Evolutionary conservation across 2,329 filamentous ascomycete genomes (phyloP).

Genomic region (Fusarium armeniacum): DNA sequence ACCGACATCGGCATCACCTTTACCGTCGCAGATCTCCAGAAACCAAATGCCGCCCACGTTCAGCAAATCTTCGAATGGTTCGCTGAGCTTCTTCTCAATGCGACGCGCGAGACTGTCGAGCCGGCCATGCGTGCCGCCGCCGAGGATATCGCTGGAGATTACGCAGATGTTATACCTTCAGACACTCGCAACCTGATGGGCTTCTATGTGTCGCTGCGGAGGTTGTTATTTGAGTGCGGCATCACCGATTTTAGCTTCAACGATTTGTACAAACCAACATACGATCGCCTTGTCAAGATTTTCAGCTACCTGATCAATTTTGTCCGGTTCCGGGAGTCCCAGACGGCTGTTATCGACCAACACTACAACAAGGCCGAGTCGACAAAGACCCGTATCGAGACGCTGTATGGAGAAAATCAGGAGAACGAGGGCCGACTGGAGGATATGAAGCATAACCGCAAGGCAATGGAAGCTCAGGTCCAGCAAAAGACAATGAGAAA

Average conservation of each 20-base stretch:
- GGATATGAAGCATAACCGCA: constrained; percentile 84
- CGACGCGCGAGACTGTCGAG: constrained; percentile 91
- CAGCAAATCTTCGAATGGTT: constrained; percentile 99
- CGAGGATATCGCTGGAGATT: constrained; percentile 87
- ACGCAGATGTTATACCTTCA: constrained; percentile 84
- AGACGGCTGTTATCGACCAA: constrained; percentile 89
- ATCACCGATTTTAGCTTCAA: constrained; percentile 94
- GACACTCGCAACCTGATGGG: constrained; percentile 96
- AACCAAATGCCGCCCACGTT: constrained; percentile 93
- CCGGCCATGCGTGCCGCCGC: constrained; percentile 94
- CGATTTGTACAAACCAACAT: constrained; percentile 91
- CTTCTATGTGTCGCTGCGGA: constrained; percentile 88
- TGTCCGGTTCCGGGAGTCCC: constrained; percentile 94
- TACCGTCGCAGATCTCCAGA: constrained; percentile 86
- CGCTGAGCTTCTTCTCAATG: constrained; percentile 92
- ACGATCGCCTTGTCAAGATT: constrained; percentile 91
- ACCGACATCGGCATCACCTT: constrained; percentile 96
- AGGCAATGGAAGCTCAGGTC: constrained; percentile 84
- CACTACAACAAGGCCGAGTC: constrained; percentile 92
- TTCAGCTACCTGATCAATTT: constrained; percentile 99
- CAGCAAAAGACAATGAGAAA: constrained; percentile 88
- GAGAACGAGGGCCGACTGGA: constrained; percentile 84
- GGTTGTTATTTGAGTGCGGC: constrained; percentile 86
- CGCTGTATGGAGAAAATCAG: constrained; percentile 86
- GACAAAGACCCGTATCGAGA: constrained; percentile 89